Evolutionary conservation across 1,284 basidiomycete genomes (phyloP).

Genomic region (Malassezia caprae): DNA sequence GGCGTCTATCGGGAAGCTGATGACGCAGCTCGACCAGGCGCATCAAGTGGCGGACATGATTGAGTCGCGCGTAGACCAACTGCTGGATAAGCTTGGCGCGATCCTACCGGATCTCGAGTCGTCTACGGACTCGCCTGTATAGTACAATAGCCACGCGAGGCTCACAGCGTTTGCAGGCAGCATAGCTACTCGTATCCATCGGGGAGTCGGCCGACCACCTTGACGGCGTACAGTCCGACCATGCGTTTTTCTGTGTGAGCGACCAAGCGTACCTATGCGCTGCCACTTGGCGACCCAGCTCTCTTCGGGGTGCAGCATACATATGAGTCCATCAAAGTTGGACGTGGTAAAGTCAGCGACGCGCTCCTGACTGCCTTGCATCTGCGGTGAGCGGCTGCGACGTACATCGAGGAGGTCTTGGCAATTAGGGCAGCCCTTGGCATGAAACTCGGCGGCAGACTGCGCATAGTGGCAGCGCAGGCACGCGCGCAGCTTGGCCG

Average conservation of each 20-base stretch:
- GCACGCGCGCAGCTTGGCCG: constrained; percentile 67
- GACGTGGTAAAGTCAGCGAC: constrained; percentile 83
- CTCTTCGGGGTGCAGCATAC: constrained; percentile 73
- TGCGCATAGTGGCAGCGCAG: constrained; percentile 84
- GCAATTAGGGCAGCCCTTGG: constrained; percentile 87
- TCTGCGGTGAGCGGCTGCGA: constrained; percentile 52
- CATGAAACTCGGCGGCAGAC: constrained; percentile 70
- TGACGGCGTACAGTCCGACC: constrained; percentile 45
- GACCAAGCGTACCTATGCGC: constrained; percentile 25
- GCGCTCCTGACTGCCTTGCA: constrained; percentile 75
- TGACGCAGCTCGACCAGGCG: constrained; percentile 21
- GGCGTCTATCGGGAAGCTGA: constrained; percentile 18
- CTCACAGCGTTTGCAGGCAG: not conserved
- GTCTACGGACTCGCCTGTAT: constrained; percentile 5
- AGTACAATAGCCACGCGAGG: constrained; percentile 4
- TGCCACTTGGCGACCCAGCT: constrained; percentile 72
- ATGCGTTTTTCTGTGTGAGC: constrained; percentile 36
- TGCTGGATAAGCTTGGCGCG: constrained; percentile 20
- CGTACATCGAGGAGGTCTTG: constrained; percentile 82
- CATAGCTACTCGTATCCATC: constrained; percentile 18
- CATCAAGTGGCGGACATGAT: constrained; percentile 23
- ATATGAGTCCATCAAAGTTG: constrained; percentile 84
- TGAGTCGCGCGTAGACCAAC: constrained; percentile 21
- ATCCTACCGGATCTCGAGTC: constrained; percentile 2
- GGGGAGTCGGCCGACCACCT: constrained; percentile 38